Conservation (phyloP, 2,329 filamentous ascomycete species). For the Xylariaceae sp. region DNA sequence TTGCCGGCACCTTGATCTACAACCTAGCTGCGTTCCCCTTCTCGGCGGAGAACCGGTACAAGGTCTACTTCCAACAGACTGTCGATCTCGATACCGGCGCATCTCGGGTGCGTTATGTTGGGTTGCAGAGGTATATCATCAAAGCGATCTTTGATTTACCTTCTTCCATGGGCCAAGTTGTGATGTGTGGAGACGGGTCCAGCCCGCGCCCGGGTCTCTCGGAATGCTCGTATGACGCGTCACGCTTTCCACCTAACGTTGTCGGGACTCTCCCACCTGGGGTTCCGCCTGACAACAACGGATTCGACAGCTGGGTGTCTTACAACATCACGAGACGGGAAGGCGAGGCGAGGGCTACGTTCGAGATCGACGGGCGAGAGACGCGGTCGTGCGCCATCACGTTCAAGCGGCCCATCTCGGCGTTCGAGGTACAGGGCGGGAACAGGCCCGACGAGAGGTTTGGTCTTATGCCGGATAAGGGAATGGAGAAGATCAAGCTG, state of each 20-base stretch:
- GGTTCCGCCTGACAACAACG: slow-evolving; percentile 36
- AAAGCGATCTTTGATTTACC: slow-evolving; percentile 65
- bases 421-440: slow-evolving; percentile 59
- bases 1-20: slow-evolving; percentile 72
- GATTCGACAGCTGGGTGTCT: slow-evolving; percentile 56
- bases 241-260: slow-evolving; percentile 55
- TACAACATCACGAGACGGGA: slow-evolving; percentile 50
- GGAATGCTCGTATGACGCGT: slow-evolving; percentile 67
- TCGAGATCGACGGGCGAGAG: slow-evolving; percentile 66
- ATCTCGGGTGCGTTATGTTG: slow-evolving; percentile 64
- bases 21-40: slow-evolving; percentile 87
- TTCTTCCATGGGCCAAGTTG: slow-evolving; percentile 57
- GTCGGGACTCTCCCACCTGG: slow-evolving; percentile 40
- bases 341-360: slow-evolving; percentile 45
- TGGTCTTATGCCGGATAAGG: slow-evolving; percentile 55
- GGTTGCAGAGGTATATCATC: slow-evolving; percentile 61
- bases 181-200: slow-evolving; percentile 44
- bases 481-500: slow-evolving; percentile 64
- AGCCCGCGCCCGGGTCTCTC: slow-evolving; percentile 45
- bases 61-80: slow-evolving; percentile 80
- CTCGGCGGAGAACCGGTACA: slow-evolving; percentile 70
- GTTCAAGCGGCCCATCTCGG: slow-evolving; percentile 62
- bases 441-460: slow-evolving; percentile 58
- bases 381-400: slow-evolving; percentile 72
- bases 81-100: slow-evolving; percentile 70